Base-by-base conservation (phyloP, 176 grass and related monocot species). In the Zoysia pacifica region DNA sequence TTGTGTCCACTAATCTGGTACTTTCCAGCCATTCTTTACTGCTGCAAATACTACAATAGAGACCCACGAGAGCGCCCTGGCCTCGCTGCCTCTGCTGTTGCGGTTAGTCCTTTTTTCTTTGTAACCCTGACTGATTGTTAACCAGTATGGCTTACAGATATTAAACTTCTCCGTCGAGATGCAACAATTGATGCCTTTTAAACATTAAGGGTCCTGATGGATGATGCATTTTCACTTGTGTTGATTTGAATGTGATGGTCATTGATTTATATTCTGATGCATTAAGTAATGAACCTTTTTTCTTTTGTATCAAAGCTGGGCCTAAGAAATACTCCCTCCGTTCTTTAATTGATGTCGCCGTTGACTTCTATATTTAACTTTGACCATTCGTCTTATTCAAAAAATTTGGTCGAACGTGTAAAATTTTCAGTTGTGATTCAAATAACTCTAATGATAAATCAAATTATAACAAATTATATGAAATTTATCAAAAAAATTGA, bases 41-140 rank as follows among this genome's bases (percentile, higher is more conserved):
- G 82, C 46, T 86, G 82, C 67, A 93, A 95, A 67, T 91, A 93
- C 86, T 99, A 93, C 76, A 83, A 91, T 54, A 92, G 69, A 42
- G 97, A 99, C 79, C 97, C 97, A 11, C 97, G 97, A 79, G 93
- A 99, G 60, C 97, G 97, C 79, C 76, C 90, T 58, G 97, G 97
- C 47, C 88, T 99, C 59, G 83, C 93, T 84, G 97, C 97, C 50
- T 90, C 86, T 10, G 84, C 97, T 52, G 70, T 99, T 83, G 91
- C 84, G 74, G 97, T 96, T 45, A 74, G 85, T 88, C 1, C 56
- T 77, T 36, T 58, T 61, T 77, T 50, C 48, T 47, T 20, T 5
- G 49, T 37, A 82, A 38, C n/a, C 75, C 6, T 73, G 56, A 51
- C 51, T 59, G 77, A 65, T 52, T 82, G 15, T 61, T 80, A 56